phyloP scores from a whole-genome alignment of 2,329 filamentous ascomycete genomes.

The Apiospora arundinis region DNA sequence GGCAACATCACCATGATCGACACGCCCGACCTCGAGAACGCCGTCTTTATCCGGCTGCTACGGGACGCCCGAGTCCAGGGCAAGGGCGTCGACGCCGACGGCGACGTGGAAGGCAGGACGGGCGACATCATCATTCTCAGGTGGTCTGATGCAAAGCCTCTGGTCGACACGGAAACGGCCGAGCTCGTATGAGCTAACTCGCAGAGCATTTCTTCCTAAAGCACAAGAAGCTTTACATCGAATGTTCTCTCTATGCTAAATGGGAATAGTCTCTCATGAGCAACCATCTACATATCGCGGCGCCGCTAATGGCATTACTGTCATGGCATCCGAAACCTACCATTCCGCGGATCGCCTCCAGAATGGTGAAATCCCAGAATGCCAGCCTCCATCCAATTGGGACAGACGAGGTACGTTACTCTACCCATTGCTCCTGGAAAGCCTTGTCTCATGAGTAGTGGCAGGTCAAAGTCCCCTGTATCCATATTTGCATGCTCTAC shows the following conservation, averaged over 20 bases:
- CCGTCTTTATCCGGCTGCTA: conserved; percentile 82
- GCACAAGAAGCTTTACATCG: not conserved
- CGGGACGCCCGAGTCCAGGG: conserved; percentile 64
- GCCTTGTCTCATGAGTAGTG: not conserved
- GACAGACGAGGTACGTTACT: not conserved
- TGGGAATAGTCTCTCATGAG: not conserved
- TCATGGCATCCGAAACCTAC: not conserved
- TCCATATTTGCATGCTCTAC: not conserved
- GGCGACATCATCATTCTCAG: conserved; percentile 73
- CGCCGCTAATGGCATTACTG: not conserved
- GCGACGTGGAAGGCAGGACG: conserved; percentile 61
- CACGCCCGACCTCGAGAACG: conserved; percentile 78
- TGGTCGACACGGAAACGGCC: conserved; percentile 61
- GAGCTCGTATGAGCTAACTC: conserved; percentile 61
- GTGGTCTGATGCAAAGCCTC: conserved; percentile 74
- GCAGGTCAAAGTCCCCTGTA: not conserved
- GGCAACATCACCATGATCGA: conserved; percentile 95
- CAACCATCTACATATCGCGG: conserved; percentile 8
- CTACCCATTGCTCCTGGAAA: not conserved
- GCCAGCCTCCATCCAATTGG: not conserved
- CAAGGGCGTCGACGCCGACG: conserved; percentile 69
- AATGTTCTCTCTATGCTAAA: conserved; percentile 2
- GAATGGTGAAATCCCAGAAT: not conserved
- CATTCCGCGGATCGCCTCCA: not conserved
- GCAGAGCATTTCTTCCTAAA: not conserved